These are phyloP conservation scores for Nepenthes mirabilis DNA, from an alignment of 148 eudicot genomes.

Conservation along the genomic window DNA sequence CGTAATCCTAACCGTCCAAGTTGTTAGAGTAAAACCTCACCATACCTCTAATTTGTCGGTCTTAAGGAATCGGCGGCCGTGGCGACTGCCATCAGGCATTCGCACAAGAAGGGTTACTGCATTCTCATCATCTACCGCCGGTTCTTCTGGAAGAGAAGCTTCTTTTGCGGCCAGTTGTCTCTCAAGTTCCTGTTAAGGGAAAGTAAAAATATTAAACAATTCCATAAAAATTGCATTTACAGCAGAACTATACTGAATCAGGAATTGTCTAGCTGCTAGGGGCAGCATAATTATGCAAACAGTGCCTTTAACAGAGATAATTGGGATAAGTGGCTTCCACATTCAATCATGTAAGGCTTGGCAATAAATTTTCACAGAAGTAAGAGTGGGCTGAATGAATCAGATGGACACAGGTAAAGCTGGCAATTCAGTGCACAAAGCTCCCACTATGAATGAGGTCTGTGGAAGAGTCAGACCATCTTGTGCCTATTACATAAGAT, in stretches of 20 bases:
- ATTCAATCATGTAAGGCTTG: too few relatives aligned
- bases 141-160: slow-evolving; percentile 92
- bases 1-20: neutral
- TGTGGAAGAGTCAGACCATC: too few relatives aligned
- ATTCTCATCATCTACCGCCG: slow-evolving; percentile 65
- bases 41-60: slow-evolving; percentile 81
- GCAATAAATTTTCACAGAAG: too few relatives aligned
- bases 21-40: neutral
- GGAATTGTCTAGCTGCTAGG: too few relatives aligned
- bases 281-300: too few relatives aligned
- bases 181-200: slow-evolving; percentile 58
- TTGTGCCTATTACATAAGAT: too few relatives aligned
- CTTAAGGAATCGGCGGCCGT: slow-evolving; percentile 68
- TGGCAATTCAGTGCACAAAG: too few relatives aligned
- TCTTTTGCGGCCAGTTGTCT: slow-evolving; percentile 87
- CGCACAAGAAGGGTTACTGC: slow-evolving; percentile 76
- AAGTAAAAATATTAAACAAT: neutral
- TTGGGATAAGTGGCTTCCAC: too few relatives aligned
- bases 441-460: too few relatives aligned
- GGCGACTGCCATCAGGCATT: slow-evolving; percentile 94
- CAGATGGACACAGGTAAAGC: too few relatives aligned
- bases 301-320: too few relatives aligned
- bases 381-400: too few relatives aligned
- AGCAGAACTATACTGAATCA: neutral
- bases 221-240: neutral